These are phyloP conservation scores for Lactarius hengduanensis DNA, from an alignment of 768 basidiomycete genomes.

Conservation along the genomic window DNA sequence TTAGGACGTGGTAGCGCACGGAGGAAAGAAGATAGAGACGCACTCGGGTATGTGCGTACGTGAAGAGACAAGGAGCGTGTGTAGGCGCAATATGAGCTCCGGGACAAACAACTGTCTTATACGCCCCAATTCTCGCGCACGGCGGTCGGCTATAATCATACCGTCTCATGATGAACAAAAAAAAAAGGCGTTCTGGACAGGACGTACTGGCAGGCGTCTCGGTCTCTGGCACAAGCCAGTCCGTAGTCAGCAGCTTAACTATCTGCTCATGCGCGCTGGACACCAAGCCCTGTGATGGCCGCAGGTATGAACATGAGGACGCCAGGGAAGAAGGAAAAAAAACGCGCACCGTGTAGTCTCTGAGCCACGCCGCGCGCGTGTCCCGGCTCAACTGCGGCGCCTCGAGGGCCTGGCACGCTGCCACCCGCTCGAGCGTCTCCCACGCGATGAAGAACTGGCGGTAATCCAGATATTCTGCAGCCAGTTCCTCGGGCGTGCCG, in stretches of 20 bases:
- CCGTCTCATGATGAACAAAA: constrained; percentile 16
- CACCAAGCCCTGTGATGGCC: constrained; percentile 48
- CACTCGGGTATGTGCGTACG: constrained; percentile 64
- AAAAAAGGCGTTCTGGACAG: not conserved
- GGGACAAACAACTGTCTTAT: constrained; percentile 89
- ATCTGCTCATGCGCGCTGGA: constrained; percentile 65
- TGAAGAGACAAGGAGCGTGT: constrained; percentile 67
- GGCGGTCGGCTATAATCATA: constrained; percentile 44
- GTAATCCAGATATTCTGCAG: constrained; percentile 77
- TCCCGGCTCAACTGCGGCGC: constrained; percentile 58
- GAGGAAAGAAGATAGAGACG: constrained; percentile 32
- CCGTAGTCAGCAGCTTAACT: constrained; percentile 67
- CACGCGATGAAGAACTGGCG: constrained; percentile 76
- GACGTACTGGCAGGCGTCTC: constrained; percentile 32
- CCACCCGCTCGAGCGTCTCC: constrained; percentile 61
- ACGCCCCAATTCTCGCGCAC: constrained; percentile 66
- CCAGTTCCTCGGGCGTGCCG: constrained; percentile 64
- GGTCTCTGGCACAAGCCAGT: constrained; percentile 68
- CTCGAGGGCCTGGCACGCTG: constrained; percentile 59
- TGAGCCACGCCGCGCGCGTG: constrained; percentile 56
- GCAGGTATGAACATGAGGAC: not conserved
- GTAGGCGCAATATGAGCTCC: constrained; percentile 83
- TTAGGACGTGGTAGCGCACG: not conserved
- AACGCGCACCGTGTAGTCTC: constrained; percentile 56
- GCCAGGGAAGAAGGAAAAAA: not conserved